Evolutionary conservation across 2,329 filamentous ascomycete genomes (phyloP), one percentile per base, ranked within the genome.

Genomic region (Neonectria ditissima): DNA sequence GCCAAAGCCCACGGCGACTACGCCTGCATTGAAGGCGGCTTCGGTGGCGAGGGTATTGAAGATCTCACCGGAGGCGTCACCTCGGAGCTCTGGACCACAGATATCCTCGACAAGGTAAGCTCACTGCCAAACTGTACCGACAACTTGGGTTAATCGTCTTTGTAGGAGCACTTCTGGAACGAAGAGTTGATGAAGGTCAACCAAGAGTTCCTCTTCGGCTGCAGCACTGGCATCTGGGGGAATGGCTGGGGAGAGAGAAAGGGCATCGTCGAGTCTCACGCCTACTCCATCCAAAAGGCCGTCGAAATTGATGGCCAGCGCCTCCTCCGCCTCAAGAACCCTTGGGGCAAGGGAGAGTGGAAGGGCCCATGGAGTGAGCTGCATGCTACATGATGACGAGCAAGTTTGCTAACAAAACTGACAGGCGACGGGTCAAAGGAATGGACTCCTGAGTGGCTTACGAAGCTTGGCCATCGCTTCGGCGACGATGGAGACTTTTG

Each of bases 1-100:
- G 92, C 92, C 18, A 94, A 94, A 75, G 91, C 91, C 0, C 92
- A 94, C 66, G 92, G 91, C 4, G 92, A 96, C 73, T 97, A 91
- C 69, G 87, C 84, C 18, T 86, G 90, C 1, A 92, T 97, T 34
- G 86, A 91, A 43, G 91, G 92, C 7, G 92, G 92, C 0, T 93
- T 89, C 74, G 81, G 81, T 11, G 83, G 87, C 18, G 87, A 89
- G 70, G 87, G 83, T 7, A 81, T 89, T 18, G 87, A 89, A 60
- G 84, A 91, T 73, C 80, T 89, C 5, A 87, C 84, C 0, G 89
- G 90, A 10, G 90, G 90, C 28, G 88, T 92, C 5, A 91, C 89
- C 0, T 88, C 87, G 0, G 87, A 91, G 72, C 79, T 92, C 3
- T 87, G 89, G 47, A 85, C 88, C 0, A 86, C 87, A 0, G 89